Base-by-base conservation (phyloP, 2,329 filamentous ascomycete species). In the Penicillium sp. region DNA sequence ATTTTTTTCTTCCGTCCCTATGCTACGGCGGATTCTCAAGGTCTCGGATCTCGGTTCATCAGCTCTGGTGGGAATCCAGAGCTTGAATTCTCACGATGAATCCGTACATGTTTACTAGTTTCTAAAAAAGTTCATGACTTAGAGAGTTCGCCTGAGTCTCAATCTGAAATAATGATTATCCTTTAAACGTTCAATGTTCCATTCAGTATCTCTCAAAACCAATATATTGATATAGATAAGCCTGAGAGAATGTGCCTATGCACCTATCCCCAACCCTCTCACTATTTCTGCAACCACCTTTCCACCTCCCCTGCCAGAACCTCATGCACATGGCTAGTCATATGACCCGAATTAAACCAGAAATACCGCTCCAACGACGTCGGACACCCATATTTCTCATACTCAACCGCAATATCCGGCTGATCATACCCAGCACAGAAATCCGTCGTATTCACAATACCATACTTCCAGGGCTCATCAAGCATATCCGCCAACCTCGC, bases 261-360 rank as follows among this genome's bases (percentile, higher is more conserved):
- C 22, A 34, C 18, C 18, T n/a, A 46, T 34, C 9, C 13, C 18
- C 34, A 39, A 39, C 14, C 16, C 1, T 37, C 14, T 2, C 24
- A 55, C 42, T 58, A 63, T 18, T 22, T 22, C 48, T 56, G 14
- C 53, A 70, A 38, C 51, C 42, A 55, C 22, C 31, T 26, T 43
- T 62, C 55, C 29, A 69, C 44, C 43, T 59, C 62, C 24, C 56
- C 61, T 0, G 75, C 74, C 48, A 79, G 63, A 35, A 75, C 65
- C 48, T 70, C 60, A 65, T 80, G 78, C 1, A 74, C 69, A 40
- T 72, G 68, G 47, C 69, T 78, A 1, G 75, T 78, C 63, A 79
- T 68, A 72, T 81, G 79, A 1, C 78, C 78, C 6, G 71, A 73
- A 59, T 80, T 76, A 50, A 76, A 80, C 79, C 78, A 80, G 50